phyloP scores from a whole-genome alignment of 2,329 filamentous ascomycete genomes.

The Byssothecium circinans region DNA sequence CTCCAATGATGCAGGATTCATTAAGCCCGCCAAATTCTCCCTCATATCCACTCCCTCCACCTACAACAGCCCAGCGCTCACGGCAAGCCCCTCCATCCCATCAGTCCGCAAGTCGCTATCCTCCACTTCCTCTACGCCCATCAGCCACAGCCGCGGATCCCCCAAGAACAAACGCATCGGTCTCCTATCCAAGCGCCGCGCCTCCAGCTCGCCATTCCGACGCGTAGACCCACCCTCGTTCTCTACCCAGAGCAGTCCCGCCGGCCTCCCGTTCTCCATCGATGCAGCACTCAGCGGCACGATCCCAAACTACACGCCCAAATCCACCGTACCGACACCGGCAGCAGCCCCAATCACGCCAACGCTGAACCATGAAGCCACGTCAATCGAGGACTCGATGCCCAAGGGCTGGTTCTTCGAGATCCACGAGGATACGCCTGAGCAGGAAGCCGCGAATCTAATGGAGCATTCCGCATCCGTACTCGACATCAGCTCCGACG shows the following conservation, averaged over 20 bases:
- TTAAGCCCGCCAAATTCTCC: constrained; percentile 47
- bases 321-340: constrained; percentile 38
- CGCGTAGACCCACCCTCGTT: constrained; percentile 73
- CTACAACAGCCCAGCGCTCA: constrained; percentile 22
- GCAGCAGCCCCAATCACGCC: constrained; percentile 42
- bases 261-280: constrained; percentile 71
- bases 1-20: constrained; percentile 11
- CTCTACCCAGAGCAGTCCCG: constrained; percentile 47
- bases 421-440: constrained; percentile 88
- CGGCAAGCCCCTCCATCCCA: constrained; percentile 29
- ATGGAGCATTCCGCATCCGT: constrained; percentile 88
- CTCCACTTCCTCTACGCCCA: constrained; percentile 48
- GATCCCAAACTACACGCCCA: constrained; percentile 63
- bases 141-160: constrained; percentile 66
- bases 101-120: constrained; percentile 45
- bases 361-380: constrained; percentile 4
- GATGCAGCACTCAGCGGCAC: constrained; percentile 81
- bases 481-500: constrained; percentile 87
- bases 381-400: constrained; percentile 56
- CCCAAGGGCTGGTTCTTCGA: constrained; percentile 79
- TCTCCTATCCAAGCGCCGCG: constrained; percentile 69
- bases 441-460: constrained; percentile 88
- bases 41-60: constrained; percentile 34
- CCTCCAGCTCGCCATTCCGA: constrained; percentile 61
- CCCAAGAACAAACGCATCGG: constrained; percentile 71